Percentiles rank a stretch among this genome's conserved stretches.
These are phyloP conservation scores for Lotmaria passim DNA, from an alignment of 208 protist genomes.

Conservation along the genomic window DNA sequence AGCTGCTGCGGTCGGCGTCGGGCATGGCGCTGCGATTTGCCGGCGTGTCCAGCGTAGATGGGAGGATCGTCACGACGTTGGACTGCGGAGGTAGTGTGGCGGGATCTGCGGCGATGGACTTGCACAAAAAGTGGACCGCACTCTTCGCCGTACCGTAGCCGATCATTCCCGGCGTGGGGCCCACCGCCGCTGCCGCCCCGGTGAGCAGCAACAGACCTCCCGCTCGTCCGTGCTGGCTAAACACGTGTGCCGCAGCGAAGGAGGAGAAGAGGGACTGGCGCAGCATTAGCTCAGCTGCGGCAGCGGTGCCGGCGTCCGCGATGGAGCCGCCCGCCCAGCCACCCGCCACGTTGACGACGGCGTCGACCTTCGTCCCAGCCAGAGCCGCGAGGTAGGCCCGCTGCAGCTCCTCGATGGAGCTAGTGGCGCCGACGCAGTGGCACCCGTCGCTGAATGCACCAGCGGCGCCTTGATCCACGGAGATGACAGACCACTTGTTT, in stretches of 20 bases:
- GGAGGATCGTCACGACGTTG: slow-evolving; percentile 70
- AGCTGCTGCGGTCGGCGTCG: slow-evolving; percentile 49
- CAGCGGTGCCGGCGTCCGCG: slow-evolving; percentile 29
- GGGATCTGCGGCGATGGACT: slow-evolving; percentile 49
- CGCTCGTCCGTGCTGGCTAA: slow-evolving; percentile 36
- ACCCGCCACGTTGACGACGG: slow-evolving; percentile 86
- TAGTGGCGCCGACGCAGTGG: slow-evolving; percentile 26
- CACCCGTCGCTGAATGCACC: background rate
- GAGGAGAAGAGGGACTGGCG: slow-evolving; percentile 79
- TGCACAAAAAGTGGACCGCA: slow-evolving; percentile 82
- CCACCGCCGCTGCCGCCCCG: slow-evolving; percentile 38
- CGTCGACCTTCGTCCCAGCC: slow-evolving; percentile 35
- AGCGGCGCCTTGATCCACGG: slow-evolving; percentile 8
- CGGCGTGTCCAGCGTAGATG: slow-evolving; percentile 71
- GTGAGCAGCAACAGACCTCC: slow-evolving; percentile 69
- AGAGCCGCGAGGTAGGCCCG: slow-evolving; percentile 29
- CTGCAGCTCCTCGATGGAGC: slow-evolving; percentile 42
- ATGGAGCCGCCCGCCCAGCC: slow-evolving; percentile 69
- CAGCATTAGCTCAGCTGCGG: slow-evolving; percentile 69
- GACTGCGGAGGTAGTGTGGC: slow-evolving; percentile 44
- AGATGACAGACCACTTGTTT: slow-evolving; percentile 30
- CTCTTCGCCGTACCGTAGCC: slow-evolving; percentile 88
- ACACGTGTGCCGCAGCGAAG: slow-evolving; percentile 65
- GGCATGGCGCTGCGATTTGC: slow-evolving; percentile 72
- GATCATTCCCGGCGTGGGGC: slow-evolving; percentile 74